These are phyloP conservation scores for Macadamia integrifolia DNA, from an alignment of 164 flowering plant species.

Conservation along the genomic window DNA sequence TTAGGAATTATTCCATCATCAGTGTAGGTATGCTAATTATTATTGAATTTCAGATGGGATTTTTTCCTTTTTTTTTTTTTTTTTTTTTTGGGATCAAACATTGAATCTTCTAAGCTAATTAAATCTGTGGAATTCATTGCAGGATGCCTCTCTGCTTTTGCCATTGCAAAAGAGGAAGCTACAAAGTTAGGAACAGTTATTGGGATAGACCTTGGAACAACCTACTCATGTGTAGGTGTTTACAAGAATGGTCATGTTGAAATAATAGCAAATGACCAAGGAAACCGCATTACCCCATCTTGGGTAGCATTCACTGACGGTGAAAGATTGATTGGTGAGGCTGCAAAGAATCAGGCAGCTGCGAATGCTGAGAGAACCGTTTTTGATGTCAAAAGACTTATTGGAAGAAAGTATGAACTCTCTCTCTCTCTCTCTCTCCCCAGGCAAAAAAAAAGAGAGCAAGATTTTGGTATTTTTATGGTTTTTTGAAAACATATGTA, in stretches of 20 bases:
- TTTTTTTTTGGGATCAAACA: not conserved
- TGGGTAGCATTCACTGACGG: slow-evolving; percentile 83
- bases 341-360: slow-evolving; percentile 87
- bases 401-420: slow-evolving; percentile 62
- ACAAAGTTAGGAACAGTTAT: slow-evolving; percentile 77
- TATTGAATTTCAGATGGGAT: not conserved
- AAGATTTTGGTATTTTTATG: not conserved
- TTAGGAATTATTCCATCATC: not conserved
- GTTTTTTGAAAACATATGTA: not conserved
- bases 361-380: slow-evolving; percentile 67
- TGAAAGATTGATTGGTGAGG: slow-evolving; percentile 85
- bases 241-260: slow-evolving; percentile 84
- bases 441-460: no score
- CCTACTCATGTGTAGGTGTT: slow-evolving; percentile 89
- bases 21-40: not conserved
- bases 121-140: not conserved
- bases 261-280: slow-evolving; percentile 90
- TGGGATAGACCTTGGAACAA: slow-evolving; percentile 84
- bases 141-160: slow-evolving; percentile 50
- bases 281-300: slow-evolving; percentile 85
- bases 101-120: not conserved
- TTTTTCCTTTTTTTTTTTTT: no score
- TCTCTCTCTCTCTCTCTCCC: not conserved
- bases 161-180: slow-evolving; percentile 66
- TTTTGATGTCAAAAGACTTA: slow-evolving; percentile 81